A percentile compares a stretch with the other conserved stretches of the same genome.
These are phyloP conservation scores for Reutealis trisperma DNA, from an alignment of 345 rosid species.

Conservation along the genomic window DNA sequence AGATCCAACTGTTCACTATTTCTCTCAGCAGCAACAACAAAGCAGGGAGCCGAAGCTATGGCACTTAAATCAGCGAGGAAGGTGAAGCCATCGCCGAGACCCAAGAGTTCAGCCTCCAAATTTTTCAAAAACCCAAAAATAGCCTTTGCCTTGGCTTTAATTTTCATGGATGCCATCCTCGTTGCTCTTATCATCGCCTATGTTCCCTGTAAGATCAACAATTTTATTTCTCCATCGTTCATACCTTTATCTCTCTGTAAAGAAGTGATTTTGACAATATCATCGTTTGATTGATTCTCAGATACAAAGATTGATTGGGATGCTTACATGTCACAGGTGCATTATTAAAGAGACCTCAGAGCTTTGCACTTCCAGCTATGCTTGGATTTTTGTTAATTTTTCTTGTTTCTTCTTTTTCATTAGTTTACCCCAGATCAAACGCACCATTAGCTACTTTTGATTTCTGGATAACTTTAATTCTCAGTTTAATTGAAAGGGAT, in stretches of 20 bases:
- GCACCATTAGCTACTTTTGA: too few species aligned
- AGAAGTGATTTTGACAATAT: not conserved
- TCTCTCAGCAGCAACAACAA: too few species aligned
- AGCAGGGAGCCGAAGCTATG: slow-evolving; percentile 21
- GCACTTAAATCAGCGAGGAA: slow-evolving; percentile 33
- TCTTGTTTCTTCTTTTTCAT: not conserved
- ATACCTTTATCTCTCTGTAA: not conserved
- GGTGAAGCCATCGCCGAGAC: slow-evolving; percentile 25
- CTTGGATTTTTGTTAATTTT: not conserved
- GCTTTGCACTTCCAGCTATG: not conserved
- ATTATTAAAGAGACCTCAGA: not conserved
- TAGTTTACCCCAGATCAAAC: not conserved
- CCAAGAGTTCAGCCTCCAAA: slow-evolving; percentile 20
- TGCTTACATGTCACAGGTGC: slow-evolving; percentile 97
- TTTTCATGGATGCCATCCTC: slow-evolving; percentile 58
- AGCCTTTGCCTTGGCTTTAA: slow-evolving; percentile 48
- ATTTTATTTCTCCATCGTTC: not conserved
- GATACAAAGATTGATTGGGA: slow-evolving; percentile 99
- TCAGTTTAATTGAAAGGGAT: too few species aligned
- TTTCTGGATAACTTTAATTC: too few species aligned
- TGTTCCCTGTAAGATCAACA: slow-evolving; percentile 71
- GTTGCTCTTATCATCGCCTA: slow-evolving; percentile 69
- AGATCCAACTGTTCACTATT: too few species aligned
- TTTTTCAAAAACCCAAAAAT: slow-evolving; percentile 39
- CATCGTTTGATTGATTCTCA: slow-evolving; percentile 26